phyloP scores from a whole-genome alignment of 2,329 filamentous ascomycete species.

The Colletotrichum orbiculare region DNA sequence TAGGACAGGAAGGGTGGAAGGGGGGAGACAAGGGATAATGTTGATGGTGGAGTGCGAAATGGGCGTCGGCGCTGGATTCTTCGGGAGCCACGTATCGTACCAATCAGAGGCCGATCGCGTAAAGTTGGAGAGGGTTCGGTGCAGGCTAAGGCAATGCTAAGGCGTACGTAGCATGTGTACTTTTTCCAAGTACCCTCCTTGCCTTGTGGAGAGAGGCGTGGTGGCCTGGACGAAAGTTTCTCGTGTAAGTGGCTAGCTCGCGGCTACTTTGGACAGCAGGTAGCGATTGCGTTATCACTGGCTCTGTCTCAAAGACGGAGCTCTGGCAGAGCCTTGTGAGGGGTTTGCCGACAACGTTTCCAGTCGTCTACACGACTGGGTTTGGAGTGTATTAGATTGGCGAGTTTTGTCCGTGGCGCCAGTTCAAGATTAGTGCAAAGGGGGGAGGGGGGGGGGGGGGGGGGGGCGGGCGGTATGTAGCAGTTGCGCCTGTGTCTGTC shows the following conservation, averaged over 20 bases:
- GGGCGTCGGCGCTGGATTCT: conserved; percentile 33
- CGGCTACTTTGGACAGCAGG: conserved; percentile 7
- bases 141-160: conserved; percentile 25
- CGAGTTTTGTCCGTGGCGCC: conserved; percentile 7
- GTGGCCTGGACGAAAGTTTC: conserved; percentile 27
- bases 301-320: background rate
- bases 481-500: background rate
- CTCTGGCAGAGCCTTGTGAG: background rate
- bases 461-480: background rate
- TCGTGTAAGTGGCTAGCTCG: conserved; percentile 24
- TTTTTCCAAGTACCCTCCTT: conserved; percentile 24
- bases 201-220: conserved; percentile 16
- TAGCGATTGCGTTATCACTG: conserved; percentile 23
- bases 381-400: conserved; percentile 14
- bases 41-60: conserved; percentile 28
- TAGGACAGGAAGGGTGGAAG: conserved; percentile 13
- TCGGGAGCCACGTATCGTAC: conserved; percentile 43
- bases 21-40: conserved; percentile 25
- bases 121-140: conserved; percentile 36
- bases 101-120: conserved; percentile 48
- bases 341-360: background rate
- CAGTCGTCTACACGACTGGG: background rate
- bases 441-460: background rate
- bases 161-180: conserved; percentile 20
- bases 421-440: background rate